phyloP scores from a whole-genome alignment of 2,329 filamentous ascomycete species.

The Dendryphion nanum region DNA sequence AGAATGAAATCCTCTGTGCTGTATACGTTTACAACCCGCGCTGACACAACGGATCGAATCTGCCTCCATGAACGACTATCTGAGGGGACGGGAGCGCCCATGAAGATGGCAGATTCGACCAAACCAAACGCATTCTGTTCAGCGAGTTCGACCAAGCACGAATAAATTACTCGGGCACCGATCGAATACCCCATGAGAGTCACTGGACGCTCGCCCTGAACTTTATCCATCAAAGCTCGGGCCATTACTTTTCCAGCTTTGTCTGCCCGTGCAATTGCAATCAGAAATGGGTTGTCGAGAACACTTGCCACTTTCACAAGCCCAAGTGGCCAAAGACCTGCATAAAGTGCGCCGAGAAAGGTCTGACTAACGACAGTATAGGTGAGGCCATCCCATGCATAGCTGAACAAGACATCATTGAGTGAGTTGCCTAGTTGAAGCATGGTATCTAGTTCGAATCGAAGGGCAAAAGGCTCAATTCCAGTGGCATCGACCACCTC shows the following conservation, averaged over 20 bases:
- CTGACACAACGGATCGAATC: conserved; percentile 74
- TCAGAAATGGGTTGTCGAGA: conserved; percentile 77
- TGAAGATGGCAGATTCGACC: conserved; percentile 76
- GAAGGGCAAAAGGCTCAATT: conserved; percentile 75
- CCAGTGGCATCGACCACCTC: conserved; percentile 63
- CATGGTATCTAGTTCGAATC: conserved; percentile 77
- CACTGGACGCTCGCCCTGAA: conserved; percentile 76
- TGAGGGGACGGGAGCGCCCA: conserved; percentile 76
- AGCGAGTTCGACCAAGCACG: conserved; percentile 72
- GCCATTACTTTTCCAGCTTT: conserved; percentile 78
- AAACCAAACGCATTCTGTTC: conserved; percentile 78
- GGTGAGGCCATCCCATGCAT: conserved; percentile 73
- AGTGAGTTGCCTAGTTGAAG: conserved; percentile 74
- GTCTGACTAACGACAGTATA: conserved; percentile 67
- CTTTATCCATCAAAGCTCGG: conserved; percentile 74
- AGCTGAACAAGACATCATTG: conserved; percentile 71
- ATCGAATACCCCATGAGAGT: conserved; percentile 80
- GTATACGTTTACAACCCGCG: conserved; percentile 81
- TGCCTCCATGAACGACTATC: conserved; percentile 69
- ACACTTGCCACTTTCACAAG: conserved; percentile 51
- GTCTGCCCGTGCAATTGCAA: conserved; percentile 71
- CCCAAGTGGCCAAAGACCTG: conserved; percentile 47
- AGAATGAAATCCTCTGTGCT: conserved; percentile 84
- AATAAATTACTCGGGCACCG: conserved; percentile 76
- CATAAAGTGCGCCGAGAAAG: conserved; percentile 44